Evolutionary conservation across 2,329 filamentous ascomycete species (phyloP).

Genomic region (Coniella lustricola): DNA sequence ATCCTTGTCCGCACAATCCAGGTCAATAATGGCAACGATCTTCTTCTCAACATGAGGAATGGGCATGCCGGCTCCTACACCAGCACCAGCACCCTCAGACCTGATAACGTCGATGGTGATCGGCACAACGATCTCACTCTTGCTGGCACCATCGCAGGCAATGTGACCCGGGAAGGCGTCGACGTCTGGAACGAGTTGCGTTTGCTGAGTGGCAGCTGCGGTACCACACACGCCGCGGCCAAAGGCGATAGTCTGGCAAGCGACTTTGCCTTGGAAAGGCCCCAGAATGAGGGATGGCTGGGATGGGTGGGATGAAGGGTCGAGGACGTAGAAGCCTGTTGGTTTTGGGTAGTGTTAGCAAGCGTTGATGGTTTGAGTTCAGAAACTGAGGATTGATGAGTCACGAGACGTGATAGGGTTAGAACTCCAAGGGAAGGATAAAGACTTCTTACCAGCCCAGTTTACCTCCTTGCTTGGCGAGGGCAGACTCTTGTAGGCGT

Average conservation of each 20-base stretch:
- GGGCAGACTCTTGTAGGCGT: conserved; percentile 67
- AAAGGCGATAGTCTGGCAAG: conserved; percentile 71
- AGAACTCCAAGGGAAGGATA: conserved; percentile 51
- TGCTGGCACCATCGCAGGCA: conserved; percentile 68
- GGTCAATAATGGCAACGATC: conserved; percentile 54
- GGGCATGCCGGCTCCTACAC: too few relatives aligned
- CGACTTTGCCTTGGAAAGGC: conserved; percentile 73
- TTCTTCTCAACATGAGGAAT: conserved; percentile 23
- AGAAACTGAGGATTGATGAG: conserved; percentile 12
- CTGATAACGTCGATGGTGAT: conserved; percentile 38
- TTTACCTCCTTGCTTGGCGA: conserved; percentile 62
- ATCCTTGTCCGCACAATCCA: conserved; percentile 62
- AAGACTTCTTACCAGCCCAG: conserved; percentile 54
- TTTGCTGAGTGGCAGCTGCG: conserved; percentile 52
- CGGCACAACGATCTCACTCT: conserved; percentile 77
- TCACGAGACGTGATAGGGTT: conserved; percentile 50
- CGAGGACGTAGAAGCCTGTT: conserved; percentile 66
- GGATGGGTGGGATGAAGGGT: conserved; percentile 34
- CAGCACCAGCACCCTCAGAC: conserved; percentile 18
- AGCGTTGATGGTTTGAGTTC: not conserved
- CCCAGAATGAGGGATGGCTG: conserved; percentile 60
- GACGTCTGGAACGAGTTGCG: conserved; percentile 64
- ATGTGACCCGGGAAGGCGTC: conserved; percentile 73
- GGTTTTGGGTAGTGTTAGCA: not conserved
- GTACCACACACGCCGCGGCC: conserved; percentile 69